phyloP scores from a whole-genome alignment of 78 protist species.

The Mastigamoeba balamuthi region DNA sequence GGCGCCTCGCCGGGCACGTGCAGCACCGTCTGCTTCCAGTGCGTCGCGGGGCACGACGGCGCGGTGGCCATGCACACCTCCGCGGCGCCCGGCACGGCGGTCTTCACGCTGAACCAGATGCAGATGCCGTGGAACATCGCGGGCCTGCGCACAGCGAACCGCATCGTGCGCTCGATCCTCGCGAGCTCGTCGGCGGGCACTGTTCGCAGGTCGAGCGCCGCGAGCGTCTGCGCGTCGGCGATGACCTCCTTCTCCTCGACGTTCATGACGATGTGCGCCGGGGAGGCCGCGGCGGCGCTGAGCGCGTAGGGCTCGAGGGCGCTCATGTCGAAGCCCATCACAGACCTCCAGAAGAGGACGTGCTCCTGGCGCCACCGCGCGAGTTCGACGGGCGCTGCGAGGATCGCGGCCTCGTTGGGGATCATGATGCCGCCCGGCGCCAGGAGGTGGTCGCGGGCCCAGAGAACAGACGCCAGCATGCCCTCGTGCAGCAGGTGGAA shows the following conservation, averaged over 20 bases:
- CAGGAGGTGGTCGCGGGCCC: constrained; percentile 58
- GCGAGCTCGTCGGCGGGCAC: too few species aligned
- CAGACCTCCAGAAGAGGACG: constrained; percentile 19
- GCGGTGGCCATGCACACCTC: too few species aligned
- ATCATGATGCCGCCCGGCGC: constrained; percentile 39
- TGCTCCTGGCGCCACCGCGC: not conserved
- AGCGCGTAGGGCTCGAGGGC: not conserved
- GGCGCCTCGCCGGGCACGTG: not conserved
- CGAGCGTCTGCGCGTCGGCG: not conserved
- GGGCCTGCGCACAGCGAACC: not conserved
- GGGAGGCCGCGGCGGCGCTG: not conserved
- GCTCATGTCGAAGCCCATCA: not conserved
- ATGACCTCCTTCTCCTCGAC: not conserved
- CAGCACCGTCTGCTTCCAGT: constrained; percentile 48
- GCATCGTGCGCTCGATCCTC: not conserved
- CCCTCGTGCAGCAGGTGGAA: constrained; percentile 65
- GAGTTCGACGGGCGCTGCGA: constrained; percentile 22
- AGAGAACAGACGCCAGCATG: constrained; percentile 59
- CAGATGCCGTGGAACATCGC: constrained; percentile 35
- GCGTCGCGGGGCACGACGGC: constrained; percentile 43
- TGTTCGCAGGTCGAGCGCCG: not conserved
- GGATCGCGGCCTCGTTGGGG: constrained; percentile 25
- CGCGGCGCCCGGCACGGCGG: not conserved
- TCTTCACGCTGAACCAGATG: constrained; percentile 29
- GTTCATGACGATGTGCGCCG: not conserved